Percentiles rank a stretch among this genome's conserved stretches.
Evolutionary conservation across 2,329 filamentous ascomycete genomes (phyloP).

Genomic region (Colletotrichum tabaci): DNA sequence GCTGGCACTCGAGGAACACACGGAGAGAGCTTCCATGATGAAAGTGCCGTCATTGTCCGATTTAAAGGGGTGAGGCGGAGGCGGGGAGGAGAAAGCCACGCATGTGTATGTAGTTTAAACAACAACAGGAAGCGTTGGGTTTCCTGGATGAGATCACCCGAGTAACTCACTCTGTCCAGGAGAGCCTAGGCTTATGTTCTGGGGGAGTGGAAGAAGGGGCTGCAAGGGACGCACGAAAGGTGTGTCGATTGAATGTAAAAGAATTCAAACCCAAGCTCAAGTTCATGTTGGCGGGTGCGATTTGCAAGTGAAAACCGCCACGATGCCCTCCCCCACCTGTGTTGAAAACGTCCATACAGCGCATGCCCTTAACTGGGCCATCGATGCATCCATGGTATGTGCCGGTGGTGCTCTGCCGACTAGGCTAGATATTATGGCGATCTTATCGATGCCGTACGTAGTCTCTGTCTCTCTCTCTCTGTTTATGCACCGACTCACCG

Average conservation of each 20-base stretch:
- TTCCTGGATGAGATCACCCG: conserved; percentile 39
- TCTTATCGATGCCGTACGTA: too few relatives aligned
- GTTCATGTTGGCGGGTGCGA: background rate
- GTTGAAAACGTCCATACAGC: background rate
- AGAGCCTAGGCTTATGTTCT: conserved; percentile 27
- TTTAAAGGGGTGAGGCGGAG: background rate
- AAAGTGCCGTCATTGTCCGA: conserved; percentile 2
- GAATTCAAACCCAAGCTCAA: conserved; percentile 11
- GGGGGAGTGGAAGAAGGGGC: background rate
- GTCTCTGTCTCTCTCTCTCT: too few relatives aligned
- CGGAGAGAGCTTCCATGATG: conserved; percentile 4
- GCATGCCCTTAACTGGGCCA: background rate
- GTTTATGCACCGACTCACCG: background rate
- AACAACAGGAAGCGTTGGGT: conserved; percentile 5
- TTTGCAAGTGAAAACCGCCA: background rate
- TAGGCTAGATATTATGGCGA: too few relatives aligned
- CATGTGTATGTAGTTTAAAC: conserved; percentile 14
- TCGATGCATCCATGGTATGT: too few relatives aligned
- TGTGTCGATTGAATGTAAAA: conserved; percentile 28
- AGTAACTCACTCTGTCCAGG: conserved; percentile 25
- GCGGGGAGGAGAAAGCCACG: too few relatives aligned
- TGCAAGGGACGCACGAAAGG: background rate
- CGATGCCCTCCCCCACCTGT: background rate
- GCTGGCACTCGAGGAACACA: background rate
- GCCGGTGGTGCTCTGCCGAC: too few relatives aligned